Percentiles rank a stretch among this genome's conserved stretches.
Evolutionary conservation across 352 stramenopile genomes (phyloP).

Genomic region (Phytophthora boehmeriae): DNA sequence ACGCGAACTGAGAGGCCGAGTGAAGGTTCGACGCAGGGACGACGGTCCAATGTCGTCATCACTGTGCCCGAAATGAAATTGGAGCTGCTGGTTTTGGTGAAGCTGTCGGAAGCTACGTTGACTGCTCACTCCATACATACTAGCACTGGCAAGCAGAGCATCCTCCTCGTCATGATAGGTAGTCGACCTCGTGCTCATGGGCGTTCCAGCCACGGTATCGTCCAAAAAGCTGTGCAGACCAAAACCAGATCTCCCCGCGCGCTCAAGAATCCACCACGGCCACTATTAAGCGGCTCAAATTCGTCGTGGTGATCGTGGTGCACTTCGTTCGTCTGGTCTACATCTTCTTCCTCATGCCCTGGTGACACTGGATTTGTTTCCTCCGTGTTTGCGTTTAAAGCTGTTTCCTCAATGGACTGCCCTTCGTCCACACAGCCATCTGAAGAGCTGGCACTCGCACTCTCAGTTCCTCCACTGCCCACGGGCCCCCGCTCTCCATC

Average conservation of each 20-base stretch:
- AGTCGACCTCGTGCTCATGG: constrained; percentile 57
- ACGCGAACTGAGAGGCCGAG: constrained; percentile 34
- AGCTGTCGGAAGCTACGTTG: constrained; percentile 75
- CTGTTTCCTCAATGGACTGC: constrained; percentile 30
- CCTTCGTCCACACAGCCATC: constrained; percentile 49
- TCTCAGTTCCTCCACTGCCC: constrained; percentile 44
- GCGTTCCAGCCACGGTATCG: constrained; percentile 47
- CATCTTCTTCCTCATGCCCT: constrained; percentile 6
- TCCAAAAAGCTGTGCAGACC: constrained; percentile 45
- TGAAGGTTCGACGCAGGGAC: constrained; percentile 40
- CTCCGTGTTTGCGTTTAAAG: constrained; percentile 3
- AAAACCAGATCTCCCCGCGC: constrained; percentile 26
- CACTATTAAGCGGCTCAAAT: constrained; percentile 35
- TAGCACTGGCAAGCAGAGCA: constrained; percentile 69
- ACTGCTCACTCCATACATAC: constrained; percentile 70
- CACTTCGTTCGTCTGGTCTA: neutral
- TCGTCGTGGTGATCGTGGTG: constrained; percentile 14
- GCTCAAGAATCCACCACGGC: constrained; percentile 31
- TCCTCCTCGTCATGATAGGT: constrained; percentile 78
- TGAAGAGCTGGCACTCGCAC: constrained; percentile 51
- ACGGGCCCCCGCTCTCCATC: constrained; percentile 37
- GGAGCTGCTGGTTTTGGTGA: constrained; percentile 70
- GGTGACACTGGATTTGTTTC: neutral
- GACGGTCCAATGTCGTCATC: constrained; percentile 52
- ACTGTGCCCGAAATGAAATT: constrained; percentile 62